Evolutionary conservation across 495 filamentous ascomycete species (phyloP).

Genomic region (Penicillium steckii): DNA sequence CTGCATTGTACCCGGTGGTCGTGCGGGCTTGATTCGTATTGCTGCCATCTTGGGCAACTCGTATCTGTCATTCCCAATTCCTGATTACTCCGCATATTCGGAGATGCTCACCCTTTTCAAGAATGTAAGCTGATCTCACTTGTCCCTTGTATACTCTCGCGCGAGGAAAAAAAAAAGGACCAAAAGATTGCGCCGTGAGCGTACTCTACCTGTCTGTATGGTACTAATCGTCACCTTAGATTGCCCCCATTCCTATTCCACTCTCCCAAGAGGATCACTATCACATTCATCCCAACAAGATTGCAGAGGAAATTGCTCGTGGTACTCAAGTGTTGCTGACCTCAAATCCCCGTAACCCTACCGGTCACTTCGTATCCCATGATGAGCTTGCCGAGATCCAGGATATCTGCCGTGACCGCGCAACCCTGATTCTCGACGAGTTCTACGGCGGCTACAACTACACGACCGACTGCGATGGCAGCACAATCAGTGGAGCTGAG

Average conservation of each 20-base stretch:
- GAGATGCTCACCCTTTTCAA: slow-evolving; percentile 94
- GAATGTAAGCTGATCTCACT: slow-evolving; percentile 72
- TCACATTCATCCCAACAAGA: slow-evolving; percentile 88
- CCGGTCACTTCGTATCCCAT: slow-evolving; percentile 79
- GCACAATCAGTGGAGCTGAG: slow-evolving; percentile 80
- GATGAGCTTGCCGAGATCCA: slow-evolving; percentile 84
- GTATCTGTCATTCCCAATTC: slow-evolving; percentile 87
- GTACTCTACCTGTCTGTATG: too few species aligned
- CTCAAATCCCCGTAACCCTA: slow-evolving; percentile 95
- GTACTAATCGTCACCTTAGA: slow-evolving; percentile 45
- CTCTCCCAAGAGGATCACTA: slow-evolving; percentile 81
- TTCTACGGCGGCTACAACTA: slow-evolving; percentile 98
- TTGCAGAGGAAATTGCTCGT: slow-evolving; percentile 84
- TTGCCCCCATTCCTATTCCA: slow-evolving; percentile 86
- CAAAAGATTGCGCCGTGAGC: too few species aligned
- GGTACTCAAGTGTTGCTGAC: slow-evolving; percentile 87
- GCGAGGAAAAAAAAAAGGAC: too few species aligned
- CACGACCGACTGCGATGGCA: slow-evolving; percentile 84
- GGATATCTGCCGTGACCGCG: slow-evolving; percentile 85
- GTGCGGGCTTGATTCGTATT: slow-evolving; percentile 90
- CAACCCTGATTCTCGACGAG: slow-evolving; percentile 91
- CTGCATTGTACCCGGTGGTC: slow-evolving; percentile 92
- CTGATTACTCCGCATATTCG: slow-evolving; percentile 79
- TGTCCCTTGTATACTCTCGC: too few species aligned
- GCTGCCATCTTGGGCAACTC: slow-evolving; percentile 91